Evolutionary conservation across 2,329 filamentous ascomycete species (phyloP).

Genomic region (Alternaria longipes): DNA sequence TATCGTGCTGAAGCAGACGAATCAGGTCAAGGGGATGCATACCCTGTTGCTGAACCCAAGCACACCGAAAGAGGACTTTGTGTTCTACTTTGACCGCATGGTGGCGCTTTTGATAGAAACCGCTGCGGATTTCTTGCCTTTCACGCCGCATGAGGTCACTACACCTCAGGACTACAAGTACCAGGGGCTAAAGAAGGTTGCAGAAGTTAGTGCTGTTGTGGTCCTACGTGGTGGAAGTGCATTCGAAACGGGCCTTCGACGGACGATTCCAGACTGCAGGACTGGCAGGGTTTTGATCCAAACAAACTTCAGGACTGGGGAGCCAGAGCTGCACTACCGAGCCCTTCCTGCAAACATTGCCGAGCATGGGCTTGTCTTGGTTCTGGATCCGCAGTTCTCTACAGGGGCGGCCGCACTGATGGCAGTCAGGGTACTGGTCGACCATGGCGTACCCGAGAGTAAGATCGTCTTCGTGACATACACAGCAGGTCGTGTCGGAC

Average conservation of each 20-base stretch:
- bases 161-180: constrained; percentile 79
- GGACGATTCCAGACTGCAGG: constrained; percentile 91
- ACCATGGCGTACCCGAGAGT: constrained; percentile 86
- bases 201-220: constrained; percentile 76
- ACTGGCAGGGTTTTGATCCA: constrained; percentile 92
- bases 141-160: constrained; percentile 68
- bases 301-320: constrained; percentile 73
- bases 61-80: constrained; percentile 86
- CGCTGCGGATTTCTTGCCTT: constrained; percentile 66
- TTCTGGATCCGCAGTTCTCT: constrained; percentile 94
- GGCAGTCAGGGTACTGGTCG: constrained; percentile 94
- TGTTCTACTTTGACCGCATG: constrained; percentile 95
- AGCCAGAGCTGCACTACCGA: constrained; percentile 91
- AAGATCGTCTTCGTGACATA: constrained; percentile 94
- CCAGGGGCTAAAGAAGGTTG: constrained; percentile 73
- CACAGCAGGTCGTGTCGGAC: constrained; percentile 81
- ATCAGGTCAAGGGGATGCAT: constrained; percentile 86
- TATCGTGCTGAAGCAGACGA: constrained; percentile 75
- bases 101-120: constrained; percentile 84
- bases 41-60: constrained; percentile 86
- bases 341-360: constrained; percentile 77
- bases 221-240: constrained; percentile 88
- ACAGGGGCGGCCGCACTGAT: constrained; percentile 87
- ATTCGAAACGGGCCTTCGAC: constrained; percentile 85
- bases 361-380: constrained; percentile 79